Percentiles rank a stretch among this genome's conserved stretches.
Conservation (phyloP, 768 basidiomycete species). For the Lactifluus pinguis region DNA sequence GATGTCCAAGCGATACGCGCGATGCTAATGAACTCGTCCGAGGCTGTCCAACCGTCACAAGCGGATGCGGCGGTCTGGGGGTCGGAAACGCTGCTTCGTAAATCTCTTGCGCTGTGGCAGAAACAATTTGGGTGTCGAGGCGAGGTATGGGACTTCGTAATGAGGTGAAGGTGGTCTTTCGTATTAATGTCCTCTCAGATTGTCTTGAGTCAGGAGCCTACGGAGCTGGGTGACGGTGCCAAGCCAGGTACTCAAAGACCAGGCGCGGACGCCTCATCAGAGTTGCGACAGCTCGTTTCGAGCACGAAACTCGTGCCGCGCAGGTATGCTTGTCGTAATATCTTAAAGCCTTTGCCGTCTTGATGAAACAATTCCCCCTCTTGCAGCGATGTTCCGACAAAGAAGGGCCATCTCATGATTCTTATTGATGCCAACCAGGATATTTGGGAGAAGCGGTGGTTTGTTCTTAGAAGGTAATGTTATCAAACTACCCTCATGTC, state of each 20-base stretch:
- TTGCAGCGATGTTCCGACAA: conserved; percentile 67
- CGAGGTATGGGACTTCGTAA: conserved; percentile 42
- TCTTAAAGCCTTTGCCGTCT: conserved; percentile 5
- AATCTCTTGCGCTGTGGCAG: conserved; percentile 74
- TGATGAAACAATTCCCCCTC: background rate
- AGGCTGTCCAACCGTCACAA: conserved; percentile 36
- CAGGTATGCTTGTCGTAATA: conserved; percentile 40
- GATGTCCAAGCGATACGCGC: conserved; percentile 87
- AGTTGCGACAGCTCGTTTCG: conserved; percentile 59
- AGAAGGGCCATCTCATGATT: conserved; percentile 76
- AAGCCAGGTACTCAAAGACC: conserved; percentile 26
- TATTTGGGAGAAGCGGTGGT: conserved; percentile 78
- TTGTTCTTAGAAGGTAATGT: conserved; percentile 71
- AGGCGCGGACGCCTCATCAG: conserved; percentile 33
- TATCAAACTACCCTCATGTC: background rate
- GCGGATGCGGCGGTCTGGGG: conserved; percentile 56
- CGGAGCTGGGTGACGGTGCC: conserved; percentile 42
- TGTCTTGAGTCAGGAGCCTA: conserved; percentile 62
- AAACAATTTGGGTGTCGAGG: conserved; percentile 67
- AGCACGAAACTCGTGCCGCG: conserved; percentile 64
- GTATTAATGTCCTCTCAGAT: conserved; percentile 43
- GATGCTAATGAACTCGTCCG: conserved; percentile 50
- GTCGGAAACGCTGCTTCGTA: conserved; percentile 53
- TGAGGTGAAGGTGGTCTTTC: conserved; percentile 7
- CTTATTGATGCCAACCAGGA: conserved; percentile 74